These are phyloP conservation scores for Colletotrichum sp. DNA, from an alignment of 2,329 filamentous ascomycete species.

Conservation along the genomic window DNA sequence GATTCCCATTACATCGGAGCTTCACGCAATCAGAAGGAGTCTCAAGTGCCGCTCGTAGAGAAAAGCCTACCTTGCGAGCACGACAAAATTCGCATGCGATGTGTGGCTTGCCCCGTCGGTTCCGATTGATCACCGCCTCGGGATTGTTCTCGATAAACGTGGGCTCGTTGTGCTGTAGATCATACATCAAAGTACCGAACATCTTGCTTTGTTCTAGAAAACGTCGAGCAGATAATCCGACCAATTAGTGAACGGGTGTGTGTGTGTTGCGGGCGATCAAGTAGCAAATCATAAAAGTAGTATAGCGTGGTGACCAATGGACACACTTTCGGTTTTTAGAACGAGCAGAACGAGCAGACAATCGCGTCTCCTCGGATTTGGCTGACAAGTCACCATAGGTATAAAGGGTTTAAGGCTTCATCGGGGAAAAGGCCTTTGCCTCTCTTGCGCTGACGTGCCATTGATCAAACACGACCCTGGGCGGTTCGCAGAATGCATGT, in stretches of 20 bases:
- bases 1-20: slow-evolving; percentile 4
- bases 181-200: slow-evolving; percentile 14
- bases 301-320: neutral
- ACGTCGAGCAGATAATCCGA: neutral
- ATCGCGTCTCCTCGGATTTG: neutral
- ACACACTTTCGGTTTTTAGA: neutral
- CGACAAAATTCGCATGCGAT: slow-evolving; percentile 1
- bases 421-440: neutral
- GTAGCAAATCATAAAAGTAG: neutral
- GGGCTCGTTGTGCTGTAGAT: neutral
- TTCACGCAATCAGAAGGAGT: neutral
- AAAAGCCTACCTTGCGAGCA: neutral
- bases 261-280: neutral
- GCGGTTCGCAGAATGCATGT: neutral
- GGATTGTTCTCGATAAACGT: neutral
- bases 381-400: neutral
- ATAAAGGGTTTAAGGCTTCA: neutral
- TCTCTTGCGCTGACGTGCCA: neutral
- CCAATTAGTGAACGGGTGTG: neutral
- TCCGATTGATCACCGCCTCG: neutral
- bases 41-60: neutral
- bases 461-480: neutral
- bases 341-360: neutral
- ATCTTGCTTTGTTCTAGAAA: neutral
- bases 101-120: neutral